Conservation (phyloP, 148 eudicot genomes). For the Silene uniflora region DNA sequence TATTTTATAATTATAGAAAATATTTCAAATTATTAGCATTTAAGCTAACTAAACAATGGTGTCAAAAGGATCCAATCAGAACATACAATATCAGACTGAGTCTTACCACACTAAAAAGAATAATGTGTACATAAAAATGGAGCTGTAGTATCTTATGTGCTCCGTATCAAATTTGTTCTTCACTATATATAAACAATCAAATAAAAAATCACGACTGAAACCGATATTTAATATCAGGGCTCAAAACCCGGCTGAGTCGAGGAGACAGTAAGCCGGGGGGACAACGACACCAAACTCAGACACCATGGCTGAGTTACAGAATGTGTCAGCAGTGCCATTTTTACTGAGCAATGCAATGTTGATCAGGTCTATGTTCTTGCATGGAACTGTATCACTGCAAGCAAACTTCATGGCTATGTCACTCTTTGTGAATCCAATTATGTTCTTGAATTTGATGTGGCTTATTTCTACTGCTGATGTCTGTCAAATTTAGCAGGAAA, state of each 20-base stretch:
- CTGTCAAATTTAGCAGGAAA: constrained; percentile 25
- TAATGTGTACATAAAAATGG: too few species aligned
- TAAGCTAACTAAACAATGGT: too few species aligned
- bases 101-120: too few species aligned
- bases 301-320: constrained; percentile 63
- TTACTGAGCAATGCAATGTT: constrained; percentile 47
- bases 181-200: constrained; percentile 53
- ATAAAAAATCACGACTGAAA: not conserved
- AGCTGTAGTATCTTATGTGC: not conserved
- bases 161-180: constrained; percentile 55
- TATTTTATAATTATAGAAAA: too few species aligned
- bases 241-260: not conserved
- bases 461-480: constrained; percentile 77
- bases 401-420: constrained; percentile 66
- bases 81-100: too few species aligned
- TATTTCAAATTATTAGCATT: too few species aligned
- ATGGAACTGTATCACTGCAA: constrained; percentile 79
- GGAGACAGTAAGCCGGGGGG: constrained; percentile 71
- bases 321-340: constrained; percentile 54
- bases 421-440: constrained; percentile 68
- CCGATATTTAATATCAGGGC: not conserved
- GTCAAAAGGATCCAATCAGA: too few species aligned
- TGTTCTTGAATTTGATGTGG: constrained; percentile 56
- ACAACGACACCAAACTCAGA: constrained; percentile 43
- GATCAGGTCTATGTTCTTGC: constrained; percentile 57